Base-by-base conservation (phyloP, 2,329 filamentous ascomycete genomes). In the Basipetospora chlamydospora region DNA sequence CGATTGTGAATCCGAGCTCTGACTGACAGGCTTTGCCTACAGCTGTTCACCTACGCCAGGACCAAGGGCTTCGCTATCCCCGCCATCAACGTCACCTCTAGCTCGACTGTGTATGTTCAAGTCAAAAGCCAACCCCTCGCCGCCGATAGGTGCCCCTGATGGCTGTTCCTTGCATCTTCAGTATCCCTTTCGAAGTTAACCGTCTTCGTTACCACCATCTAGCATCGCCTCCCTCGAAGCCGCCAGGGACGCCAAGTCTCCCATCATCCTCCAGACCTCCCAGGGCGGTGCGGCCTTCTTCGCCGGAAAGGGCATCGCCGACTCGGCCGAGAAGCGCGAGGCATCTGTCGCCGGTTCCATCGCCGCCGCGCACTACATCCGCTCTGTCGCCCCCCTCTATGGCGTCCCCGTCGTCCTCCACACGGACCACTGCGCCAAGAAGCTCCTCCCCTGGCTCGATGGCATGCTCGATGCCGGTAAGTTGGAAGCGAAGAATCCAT, bases 371-470 rank as follows among this genome's bases (percentile, higher is more conserved):
- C 83, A 94, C 68, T 96, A 84, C 70, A 85, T 95, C 66, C 84
- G 87, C 56, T 68, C 81, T 48, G 66, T 96, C 52, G 85, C 90
- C 36, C 84, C 88, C 31, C 11, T 39, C 15, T 39, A 39, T 22
- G 37, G 37, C 8, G 30, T 39, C 28, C 88, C 88, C 53, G 85
- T 94, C 49, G 70, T 96, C 51, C 77, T 96, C 42, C 87, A 95
- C 76, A 92, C 88, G 57, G 90, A 98, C 61, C 90, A 96, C 72
- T 94, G 88, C 66, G 88, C 90, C 58, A 96, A 96, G 82, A 96
- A 96, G 79, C 84, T 96, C 41, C 78, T 96, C 40, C 90, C 90
- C 44, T 96, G 88, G 88, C 70, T 96, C 58, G 87, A 95, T 56
- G 87, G 87, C 58, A 87, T 95, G 78, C 64, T 96, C 50, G 86